Base-by-base conservation (phyloP, 495 filamentous ascomycete genomes). In the Tetracladium marchalianum region DNA sequence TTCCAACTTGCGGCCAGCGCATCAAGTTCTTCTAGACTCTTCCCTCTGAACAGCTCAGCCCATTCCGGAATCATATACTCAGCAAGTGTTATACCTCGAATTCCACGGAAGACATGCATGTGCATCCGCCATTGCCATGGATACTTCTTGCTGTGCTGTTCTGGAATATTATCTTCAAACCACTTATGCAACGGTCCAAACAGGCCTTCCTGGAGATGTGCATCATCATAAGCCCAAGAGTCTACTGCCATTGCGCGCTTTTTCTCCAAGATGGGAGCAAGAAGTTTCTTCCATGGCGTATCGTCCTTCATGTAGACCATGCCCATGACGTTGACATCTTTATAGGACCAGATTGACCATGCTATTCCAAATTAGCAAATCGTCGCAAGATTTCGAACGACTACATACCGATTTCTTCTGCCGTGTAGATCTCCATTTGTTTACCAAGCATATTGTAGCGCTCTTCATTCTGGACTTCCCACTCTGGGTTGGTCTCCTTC, bases 301-400 rank as follows among this genome's bases (percentile, higher is more conserved):
- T 67, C 41, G 0, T 74, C 70, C 40, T 58, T 60, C 7, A 69
- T 62, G 46, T 77, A 66, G 11, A 80, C 64, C 76, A 83, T 80
- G 13, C 78, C 78, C 57, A 81, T 77, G 37, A 73, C 67, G 4
- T 77, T 77, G 47, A 82, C 76, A 47, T 84, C 77, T 42, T 82
- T 82, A 61, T 81, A 82, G 0, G 76, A 57, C 78, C 77, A 82
- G 54, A 82, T 82, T 35, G 63, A 71, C 78, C 77, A 82, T 50
- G 65, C 62, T 43, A 80, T 73, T 43, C 67, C 53, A 39, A 75
- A 65, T 44, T 75, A 66, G 24, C 10, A 36, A 27, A 7, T 27
- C 3, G 3, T 3, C 22, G 3, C 22, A 7, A 27, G 22, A 3
- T 27, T 27, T 27, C 22, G 3, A 3, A 7, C 3, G 3, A 27